Percentiles rank a stretch among this genome's conserved stretches.
Conservation (phyloP, 768 basidiomycete species). For the Sporobolomyces roseus region DNA sequence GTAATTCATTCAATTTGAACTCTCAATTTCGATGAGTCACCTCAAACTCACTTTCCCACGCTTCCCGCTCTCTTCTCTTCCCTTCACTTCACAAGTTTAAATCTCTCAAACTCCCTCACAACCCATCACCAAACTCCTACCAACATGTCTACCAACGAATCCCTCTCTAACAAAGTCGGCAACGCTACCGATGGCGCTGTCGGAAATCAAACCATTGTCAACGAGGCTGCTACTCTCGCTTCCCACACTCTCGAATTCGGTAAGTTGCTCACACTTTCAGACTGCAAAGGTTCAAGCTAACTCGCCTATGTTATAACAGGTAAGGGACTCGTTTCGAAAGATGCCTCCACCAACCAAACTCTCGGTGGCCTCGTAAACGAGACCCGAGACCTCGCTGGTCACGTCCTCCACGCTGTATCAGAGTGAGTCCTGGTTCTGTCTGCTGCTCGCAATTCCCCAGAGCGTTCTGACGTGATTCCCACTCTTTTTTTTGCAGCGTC, state of each 20-base stretch:
- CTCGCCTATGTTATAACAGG: background rate
- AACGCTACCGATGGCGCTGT: slow-evolving; percentile 17
- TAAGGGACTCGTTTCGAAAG: slow-evolving; percentile 22
- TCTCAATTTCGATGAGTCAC: too few relatives aligned
- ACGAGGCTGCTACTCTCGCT: slow-evolving; percentile 18
- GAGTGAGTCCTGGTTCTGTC: slow-evolving; percentile 16
- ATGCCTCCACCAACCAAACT: slow-evolving; percentile 19
- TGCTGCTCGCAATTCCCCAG: background rate
- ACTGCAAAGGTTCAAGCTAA: background rate
- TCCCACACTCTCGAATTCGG: slow-evolving; percentile 28
- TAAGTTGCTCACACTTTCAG: background rate
- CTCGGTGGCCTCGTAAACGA: slow-evolving; percentile 31
- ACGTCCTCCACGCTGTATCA: slow-evolving; percentile 15
- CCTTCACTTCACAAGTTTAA: background rate
- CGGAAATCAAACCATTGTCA: slow-evolving; percentile 24
- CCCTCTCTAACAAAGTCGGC: slow-evolving; percentile 20
- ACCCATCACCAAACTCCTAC: background rate
- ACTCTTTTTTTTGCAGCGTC: background rate
- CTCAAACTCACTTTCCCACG: background rate
- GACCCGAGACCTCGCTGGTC: slow-evolving; percentile 17
- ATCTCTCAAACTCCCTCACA: background rate
- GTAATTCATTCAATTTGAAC: too few relatives aligned
- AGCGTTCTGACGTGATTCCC: background rate
- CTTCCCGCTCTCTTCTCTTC: background rate
- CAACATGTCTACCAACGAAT: slow-evolving; percentile 22